A percentile compares a stretch with the other conserved stretches of the same genome.
Evolutionary conservation across 2,329 filamentous ascomycete genomes (phyloP).

Genomic region (Ceratocystis diversiconidia): DNA sequence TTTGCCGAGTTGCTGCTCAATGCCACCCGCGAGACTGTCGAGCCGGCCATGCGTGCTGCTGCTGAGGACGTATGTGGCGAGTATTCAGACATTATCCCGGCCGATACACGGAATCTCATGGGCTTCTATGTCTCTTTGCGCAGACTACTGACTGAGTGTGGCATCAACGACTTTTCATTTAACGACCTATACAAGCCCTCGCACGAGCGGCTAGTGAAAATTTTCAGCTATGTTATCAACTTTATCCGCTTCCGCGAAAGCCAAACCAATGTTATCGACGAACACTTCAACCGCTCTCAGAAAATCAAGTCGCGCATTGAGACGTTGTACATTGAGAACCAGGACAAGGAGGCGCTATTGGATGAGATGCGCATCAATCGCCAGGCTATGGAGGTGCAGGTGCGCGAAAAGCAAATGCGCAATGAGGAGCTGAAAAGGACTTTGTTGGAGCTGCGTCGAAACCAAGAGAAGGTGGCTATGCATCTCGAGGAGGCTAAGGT

Average conservation of each 20-base stretch:
- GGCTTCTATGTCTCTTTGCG: constrained; percentile 82
- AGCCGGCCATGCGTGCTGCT: constrained; percentile 87
- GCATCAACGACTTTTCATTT: constrained; percentile 87
- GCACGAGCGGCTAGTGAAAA: constrained; percentile 78
- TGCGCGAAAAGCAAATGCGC: constrained; percentile 69
- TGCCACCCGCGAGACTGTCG: constrained; percentile 79
- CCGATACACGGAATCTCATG: constrained; percentile 87
- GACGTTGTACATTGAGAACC: constrained; percentile 68
- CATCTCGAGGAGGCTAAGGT: constrained; percentile 70
- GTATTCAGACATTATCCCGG: constrained; percentile 68
- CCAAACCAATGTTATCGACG: constrained; percentile 76
- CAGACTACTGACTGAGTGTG: constrained; percentile 70
- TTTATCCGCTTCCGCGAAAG: constrained; percentile 94
- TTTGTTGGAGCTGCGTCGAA: constrained; percentile 64
- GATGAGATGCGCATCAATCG: constrained; percentile 70
- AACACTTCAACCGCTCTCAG: constrained; percentile 85
- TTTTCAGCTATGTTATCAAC: constrained; percentile 97
- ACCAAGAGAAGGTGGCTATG: constrained; percentile 69
- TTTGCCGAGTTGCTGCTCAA: constrained; percentile 91
- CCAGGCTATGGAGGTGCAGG: constrained; percentile 64
- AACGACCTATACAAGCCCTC: constrained; percentile 83
- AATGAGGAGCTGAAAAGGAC: constrained; percentile 79
- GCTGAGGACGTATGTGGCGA: constrained; percentile 77
- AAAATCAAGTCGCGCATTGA: constrained; percentile 79
- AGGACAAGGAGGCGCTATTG: constrained; percentile 67